Percentiles rank a stretch among this genome's conserved stretches.
phyloP scores from a whole-genome alignment of 306 rosid genomes.

The Ormosia emarginata region DNA sequence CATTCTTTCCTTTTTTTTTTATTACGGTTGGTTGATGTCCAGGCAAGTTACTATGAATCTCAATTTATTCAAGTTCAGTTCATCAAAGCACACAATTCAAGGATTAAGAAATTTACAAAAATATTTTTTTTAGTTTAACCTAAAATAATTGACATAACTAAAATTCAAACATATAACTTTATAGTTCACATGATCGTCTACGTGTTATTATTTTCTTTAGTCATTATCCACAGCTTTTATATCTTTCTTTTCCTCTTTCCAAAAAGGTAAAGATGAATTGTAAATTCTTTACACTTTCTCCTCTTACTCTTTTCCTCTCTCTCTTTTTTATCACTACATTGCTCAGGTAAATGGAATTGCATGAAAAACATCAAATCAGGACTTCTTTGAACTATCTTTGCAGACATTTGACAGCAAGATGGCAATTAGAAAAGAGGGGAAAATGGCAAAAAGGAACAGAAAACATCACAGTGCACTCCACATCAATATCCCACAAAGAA shows the following conservation, averaged over 20 bases:
- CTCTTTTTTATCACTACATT: background rate
- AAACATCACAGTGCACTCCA: constrained; percentile 33
- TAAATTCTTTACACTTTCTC: background rate
- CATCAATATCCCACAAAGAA: constrained; percentile 35
- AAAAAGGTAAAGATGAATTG: constrained; percentile 2
- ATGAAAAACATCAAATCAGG: constrained; percentile 19
- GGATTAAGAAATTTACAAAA: no score
- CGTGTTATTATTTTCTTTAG: background rate
- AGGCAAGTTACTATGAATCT: no score
- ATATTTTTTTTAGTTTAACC: no score
- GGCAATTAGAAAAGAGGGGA: background rate
- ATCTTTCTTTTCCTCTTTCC: constrained; percentile 8
- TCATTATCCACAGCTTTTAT: background rate
- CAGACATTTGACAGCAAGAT: background rate
- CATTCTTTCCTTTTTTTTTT: no score
- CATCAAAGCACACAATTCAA: no score
- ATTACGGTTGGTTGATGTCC: no score
- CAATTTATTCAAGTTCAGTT: no score
- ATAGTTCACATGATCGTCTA: no score
- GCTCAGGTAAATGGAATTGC: background rate
- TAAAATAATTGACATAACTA: no score
- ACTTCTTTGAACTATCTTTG: background rate
- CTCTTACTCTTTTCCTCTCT: background rate
- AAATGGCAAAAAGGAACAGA: background rate
- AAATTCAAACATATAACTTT: no score